Evolutionary conservation across 371 early-diverging fungal species (phyloP).

Genomic region (Sanchytrium tribonematis): DNA sequence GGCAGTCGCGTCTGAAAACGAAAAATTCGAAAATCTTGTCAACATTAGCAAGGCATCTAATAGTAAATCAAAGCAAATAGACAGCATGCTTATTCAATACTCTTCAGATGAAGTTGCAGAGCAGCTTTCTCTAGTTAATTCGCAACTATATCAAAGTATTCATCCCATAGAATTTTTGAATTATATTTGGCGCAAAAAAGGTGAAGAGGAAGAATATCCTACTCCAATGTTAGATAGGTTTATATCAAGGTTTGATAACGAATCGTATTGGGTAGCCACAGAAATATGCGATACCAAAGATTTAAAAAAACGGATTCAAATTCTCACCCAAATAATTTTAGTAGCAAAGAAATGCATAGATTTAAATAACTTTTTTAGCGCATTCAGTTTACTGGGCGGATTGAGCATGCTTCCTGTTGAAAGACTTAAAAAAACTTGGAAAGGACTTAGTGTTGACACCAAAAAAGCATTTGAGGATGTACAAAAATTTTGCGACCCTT

Average conservation of each 20-base stretch:
- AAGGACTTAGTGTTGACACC: constrained; percentile 15
- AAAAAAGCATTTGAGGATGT: constrained; percentile 15
- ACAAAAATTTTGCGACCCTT: constrained; percentile 18
- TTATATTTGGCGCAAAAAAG: constrained; percentile 18
- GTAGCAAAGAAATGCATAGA: constrained; percentile 18
- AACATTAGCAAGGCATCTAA: background rate
- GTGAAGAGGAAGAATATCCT: constrained; percentile 7
- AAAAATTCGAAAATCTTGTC: background rate
- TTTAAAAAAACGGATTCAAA: constrained; percentile 14
- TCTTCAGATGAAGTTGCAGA: constrained; percentile 14
- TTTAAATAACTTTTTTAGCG: constrained; percentile 20
- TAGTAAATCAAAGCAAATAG: constrained; percentile 3
- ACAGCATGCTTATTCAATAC: constrained; percentile 9
- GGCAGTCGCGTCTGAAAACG: background rate
- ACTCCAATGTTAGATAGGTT: constrained; percentile 18
- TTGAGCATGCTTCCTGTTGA: constrained; percentile 18
- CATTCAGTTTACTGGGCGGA: constrained; percentile 20
- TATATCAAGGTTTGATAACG: constrained; percentile 19
- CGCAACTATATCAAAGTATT: constrained; percentile 18
- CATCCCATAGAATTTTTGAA: constrained; percentile 24
- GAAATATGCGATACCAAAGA: constrained; percentile 18
- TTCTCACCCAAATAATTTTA: constrained; percentile 15
- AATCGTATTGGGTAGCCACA: constrained; percentile 25
- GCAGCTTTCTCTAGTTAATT: constrained; percentile 21
- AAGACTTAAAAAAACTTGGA: constrained; percentile 25